Evolutionary conservation across 768 basidiomycete species (phyloP).

Genomic region (Pleurotus platypus): DNA sequence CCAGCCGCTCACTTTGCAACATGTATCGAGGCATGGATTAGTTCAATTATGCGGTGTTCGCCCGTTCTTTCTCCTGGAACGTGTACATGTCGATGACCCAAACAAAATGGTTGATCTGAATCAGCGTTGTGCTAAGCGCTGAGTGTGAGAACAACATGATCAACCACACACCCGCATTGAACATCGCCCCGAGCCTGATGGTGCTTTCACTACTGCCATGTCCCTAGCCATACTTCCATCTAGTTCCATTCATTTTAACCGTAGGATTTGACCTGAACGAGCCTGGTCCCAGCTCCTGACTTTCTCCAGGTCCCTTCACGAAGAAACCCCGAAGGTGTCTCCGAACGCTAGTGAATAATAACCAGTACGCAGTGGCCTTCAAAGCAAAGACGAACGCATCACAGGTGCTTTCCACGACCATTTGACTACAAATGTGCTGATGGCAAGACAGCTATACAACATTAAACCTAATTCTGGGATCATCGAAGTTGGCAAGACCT

Average conservation of each 20-base stretch:
- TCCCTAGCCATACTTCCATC: constrained; percentile 5
- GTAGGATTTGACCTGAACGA: background rate
- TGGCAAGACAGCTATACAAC: background rate
- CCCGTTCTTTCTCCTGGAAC: too few species aligned
- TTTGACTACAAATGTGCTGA: background rate
- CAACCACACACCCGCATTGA: too few species aligned
- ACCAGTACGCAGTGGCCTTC: background rate
- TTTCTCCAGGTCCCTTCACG: constrained; percentile 3
- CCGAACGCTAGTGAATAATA: constrained; percentile 1
- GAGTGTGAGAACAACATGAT: too few species aligned
- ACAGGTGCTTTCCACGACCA: background rate
- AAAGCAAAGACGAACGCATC: constrained; percentile 6
- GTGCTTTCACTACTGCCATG: background rate
- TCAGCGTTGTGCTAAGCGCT: too few species aligned
- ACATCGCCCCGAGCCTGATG: background rate
- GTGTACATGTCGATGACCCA: too few species aligned
- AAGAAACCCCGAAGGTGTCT: constrained; percentile 1
- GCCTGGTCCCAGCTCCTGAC: background rate
- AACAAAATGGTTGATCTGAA: too few species aligned
- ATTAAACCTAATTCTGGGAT: constrained; percentile 3
- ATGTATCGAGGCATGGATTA: too few species aligned
- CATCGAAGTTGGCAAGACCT: constrained; percentile 1
- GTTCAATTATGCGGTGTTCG: too few species aligned
- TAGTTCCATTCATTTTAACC: constrained; percentile 1
- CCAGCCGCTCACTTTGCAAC: too few species aligned